Percentiles rank a stretch among this genome's conserved stretches.
Conservation (phyloP, 345 rosid genomes). For the Eucalyptus pauciflora region DNA sequence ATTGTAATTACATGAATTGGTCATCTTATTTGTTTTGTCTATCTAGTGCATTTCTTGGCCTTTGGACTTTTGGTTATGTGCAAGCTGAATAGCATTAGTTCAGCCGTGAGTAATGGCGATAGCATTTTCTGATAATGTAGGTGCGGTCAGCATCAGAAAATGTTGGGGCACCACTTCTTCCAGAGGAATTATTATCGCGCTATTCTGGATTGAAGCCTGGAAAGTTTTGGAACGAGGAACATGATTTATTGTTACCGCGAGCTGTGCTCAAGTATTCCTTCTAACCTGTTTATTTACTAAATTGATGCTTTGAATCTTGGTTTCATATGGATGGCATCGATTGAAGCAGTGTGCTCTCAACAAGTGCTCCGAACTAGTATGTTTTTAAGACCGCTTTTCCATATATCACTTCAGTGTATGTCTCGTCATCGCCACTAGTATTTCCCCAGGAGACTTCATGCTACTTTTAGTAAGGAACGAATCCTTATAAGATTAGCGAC, state of each 20-base stretch:
- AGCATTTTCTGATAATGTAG: slow-evolving; percentile 16
- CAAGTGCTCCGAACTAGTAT: too few relatives aligned
- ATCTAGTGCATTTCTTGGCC: not conserved
- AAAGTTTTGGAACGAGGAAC: slow-evolving; percentile 85
- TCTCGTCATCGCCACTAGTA: too few relatives aligned
- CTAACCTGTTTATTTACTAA: not conserved
- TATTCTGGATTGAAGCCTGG: slow-evolving; percentile 78
- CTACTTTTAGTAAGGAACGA: too few relatives aligned
- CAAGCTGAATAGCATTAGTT: not conserved
- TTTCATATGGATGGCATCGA: not conserved
- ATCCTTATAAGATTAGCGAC: too few relatives aligned
- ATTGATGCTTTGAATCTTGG: not conserved
- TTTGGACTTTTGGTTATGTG: not conserved
- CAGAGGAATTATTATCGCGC: slow-evolving; percentile 53
- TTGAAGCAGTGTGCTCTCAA: too few relatives aligned
- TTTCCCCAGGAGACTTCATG: too few relatives aligned
- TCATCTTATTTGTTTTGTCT: not conserved
- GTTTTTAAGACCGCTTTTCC: too few relatives aligned
- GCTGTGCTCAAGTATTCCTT: slow-evolving; percentile 74
- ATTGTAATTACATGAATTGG: not conserved
- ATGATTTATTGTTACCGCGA: slow-evolving; percentile 54
- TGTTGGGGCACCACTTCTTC: slow-evolving; percentile 39
- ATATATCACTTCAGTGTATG: too few relatives aligned
- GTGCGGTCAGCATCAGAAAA: slow-evolving; percentile 40
- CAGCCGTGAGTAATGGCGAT: not conserved